Conservation (phyloP, 2,329 filamentous ascomycete species). For the Clonostachys chloroleuca region DNA sequence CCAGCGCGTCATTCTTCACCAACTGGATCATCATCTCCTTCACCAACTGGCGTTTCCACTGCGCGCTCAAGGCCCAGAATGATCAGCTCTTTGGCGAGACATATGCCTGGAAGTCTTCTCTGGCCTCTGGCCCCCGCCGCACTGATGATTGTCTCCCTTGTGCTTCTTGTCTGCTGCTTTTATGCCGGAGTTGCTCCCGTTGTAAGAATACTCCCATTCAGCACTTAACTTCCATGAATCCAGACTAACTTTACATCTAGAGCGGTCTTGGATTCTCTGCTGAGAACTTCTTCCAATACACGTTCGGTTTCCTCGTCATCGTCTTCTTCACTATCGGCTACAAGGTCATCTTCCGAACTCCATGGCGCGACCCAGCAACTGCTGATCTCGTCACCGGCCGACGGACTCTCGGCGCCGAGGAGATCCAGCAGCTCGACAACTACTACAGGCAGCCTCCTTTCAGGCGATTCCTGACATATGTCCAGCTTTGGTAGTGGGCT, state of each 20-base stretch:
- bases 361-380: conserved; percentile 2
- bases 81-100: neutral
- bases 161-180: neutral
- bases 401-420: neutral
- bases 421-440: neutral
- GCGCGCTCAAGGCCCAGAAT: neutral
- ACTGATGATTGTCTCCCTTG: neutral
- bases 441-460: neutral
- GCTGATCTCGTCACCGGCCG: neutral
- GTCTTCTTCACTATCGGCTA: neutral
- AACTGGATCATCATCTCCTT: neutral
- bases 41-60: neutral
- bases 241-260: too few species aligned
- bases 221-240: too few species aligned
- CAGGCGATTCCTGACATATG: neutral
- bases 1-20: neutral
- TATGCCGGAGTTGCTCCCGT: neutral
- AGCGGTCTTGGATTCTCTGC: neutral
- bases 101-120: neutral
- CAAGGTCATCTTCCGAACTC: neutral
- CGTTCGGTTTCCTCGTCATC: neutral
- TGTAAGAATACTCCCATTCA: neutral
- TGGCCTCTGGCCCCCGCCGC: neutral
- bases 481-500: neutral
- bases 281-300: neutral